These are phyloP conservation scores for Centella asiatica DNA, from an alignment of 129 eudicot genomes.

Conservation along the genomic window DNA sequence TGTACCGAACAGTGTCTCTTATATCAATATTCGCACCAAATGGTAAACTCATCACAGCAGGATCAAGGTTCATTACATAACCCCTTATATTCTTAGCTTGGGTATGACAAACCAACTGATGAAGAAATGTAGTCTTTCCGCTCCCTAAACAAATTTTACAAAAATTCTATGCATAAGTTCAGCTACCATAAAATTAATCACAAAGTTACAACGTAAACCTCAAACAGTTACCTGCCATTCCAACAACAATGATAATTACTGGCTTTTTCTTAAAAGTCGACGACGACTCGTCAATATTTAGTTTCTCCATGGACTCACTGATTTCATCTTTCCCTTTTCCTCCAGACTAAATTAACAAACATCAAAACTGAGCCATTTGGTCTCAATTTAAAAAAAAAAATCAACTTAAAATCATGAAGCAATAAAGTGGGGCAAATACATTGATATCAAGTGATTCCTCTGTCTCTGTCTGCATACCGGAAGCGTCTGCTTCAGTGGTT, in stretches of 20 bases:
- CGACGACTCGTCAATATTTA: constrained; percentile 50
- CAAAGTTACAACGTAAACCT: not conserved
- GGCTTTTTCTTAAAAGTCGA: constrained; percentile 75
- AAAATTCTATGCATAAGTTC: not conserved
- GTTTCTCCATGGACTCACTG: constrained; percentile 57
- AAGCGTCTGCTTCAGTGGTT: constrained; percentile 28
- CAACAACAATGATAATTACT: constrained; percentile 76
- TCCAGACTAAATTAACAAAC: constrained; percentile 13
- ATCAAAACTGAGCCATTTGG: not conserved
- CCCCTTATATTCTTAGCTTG: constrained; percentile 56
- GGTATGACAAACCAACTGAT: constrained; percentile 69
- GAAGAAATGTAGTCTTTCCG: constrained; percentile 91
- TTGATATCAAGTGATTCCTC: constrained; percentile 27
- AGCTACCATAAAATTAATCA: not conserved
- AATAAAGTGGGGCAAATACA: constrained; percentile 4
- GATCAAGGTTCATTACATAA: constrained; percentile 92
- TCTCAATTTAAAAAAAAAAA: not conserved
- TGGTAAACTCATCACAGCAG: constrained; percentile 93
- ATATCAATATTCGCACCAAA: constrained; percentile 95
- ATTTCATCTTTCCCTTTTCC: constrained; percentile 45
- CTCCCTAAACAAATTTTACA: constrained; percentile 42
- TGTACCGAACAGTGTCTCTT: constrained; percentile 86
- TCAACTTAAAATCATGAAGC: not conserved
- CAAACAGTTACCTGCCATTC: constrained; percentile 79
- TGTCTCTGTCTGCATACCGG: constrained; percentile 35